Evolutionary conservation across 257 asterid species (phyloP).

Genomic region (Nyctanthes arbortristis): DNA sequence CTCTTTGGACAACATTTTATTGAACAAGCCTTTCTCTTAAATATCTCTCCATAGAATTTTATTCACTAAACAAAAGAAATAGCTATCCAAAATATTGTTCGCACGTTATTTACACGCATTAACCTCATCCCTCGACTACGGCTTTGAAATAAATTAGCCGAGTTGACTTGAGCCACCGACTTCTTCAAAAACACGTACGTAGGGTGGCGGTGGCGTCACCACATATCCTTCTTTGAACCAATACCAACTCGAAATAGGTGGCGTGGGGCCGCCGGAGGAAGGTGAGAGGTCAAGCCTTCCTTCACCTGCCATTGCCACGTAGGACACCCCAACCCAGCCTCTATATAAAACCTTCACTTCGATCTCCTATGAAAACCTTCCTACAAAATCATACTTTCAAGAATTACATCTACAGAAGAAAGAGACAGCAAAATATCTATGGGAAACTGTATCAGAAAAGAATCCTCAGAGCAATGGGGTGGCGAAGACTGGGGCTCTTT

Average conservation of each 20-base stretch:
- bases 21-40: too few species aligned
- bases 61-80: too few species aligned
- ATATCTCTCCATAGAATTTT: too few species aligned
- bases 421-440: constrained; percentile 23
- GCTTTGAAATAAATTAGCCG: too few species aligned
- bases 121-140: too few species aligned
- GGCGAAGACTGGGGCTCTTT: constrained; percentile 72
- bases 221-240: neutral
- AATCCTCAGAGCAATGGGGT: constrained; percentile 53
- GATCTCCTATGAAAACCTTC: constrained; percentile 14
- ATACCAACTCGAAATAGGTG: constrained; percentile 22
- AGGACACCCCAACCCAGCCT: constrained; percentile 1
- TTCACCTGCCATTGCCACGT: constrained; percentile 30
- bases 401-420: neutral
- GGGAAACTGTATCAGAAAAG: constrained; percentile 68
- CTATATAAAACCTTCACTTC: constrained; percentile 6
- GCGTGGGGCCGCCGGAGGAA: constrained; percentile 10
- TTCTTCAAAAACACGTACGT: neutral
- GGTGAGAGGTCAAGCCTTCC: constrained; percentile 19
- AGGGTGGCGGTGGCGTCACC: constrained; percentile 18
- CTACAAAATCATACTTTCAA: neutral
- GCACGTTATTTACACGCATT: too few species aligned
- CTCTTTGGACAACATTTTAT: too few species aligned
- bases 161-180: constrained; percentile 13
- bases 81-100: too few species aligned